These are phyloP conservation scores for Apophysomyces sp. DNA, from an alignment of 371 early-diverging fungal genomes.

Conservation along the genomic window DNA sequence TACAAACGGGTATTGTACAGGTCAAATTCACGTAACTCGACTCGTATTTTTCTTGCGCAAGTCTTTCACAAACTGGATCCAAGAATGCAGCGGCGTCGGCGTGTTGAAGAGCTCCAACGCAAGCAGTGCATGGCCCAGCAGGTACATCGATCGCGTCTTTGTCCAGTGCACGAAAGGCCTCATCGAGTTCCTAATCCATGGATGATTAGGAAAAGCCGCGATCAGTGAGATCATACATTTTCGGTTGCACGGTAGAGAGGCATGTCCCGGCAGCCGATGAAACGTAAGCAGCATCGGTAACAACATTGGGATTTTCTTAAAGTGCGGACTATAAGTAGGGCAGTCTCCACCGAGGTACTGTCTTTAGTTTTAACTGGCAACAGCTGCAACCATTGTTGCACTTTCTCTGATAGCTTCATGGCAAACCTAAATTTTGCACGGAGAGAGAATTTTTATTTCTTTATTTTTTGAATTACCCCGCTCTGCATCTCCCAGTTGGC, in stretches of 20 bases:
- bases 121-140: constrained; percentile 36
- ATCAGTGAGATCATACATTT: constrained; percentile 7
- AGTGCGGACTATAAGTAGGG: constrained; percentile 7
- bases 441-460: too few relatives aligned
- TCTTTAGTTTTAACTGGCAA: background rate
- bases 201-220: background rate
- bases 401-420: background rate
- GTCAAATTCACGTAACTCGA: constrained; percentile 39
- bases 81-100: constrained; percentile 31
- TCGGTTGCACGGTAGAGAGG: constrained; percentile 23
- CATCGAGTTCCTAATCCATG: constrained; percentile 15
- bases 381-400: background rate
- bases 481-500: too few relatives aligned
- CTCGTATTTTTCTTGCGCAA: constrained; percentile 36
- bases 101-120: constrained; percentile 47
- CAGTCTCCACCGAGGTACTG: background rate
- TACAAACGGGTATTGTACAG: constrained; percentile 52
- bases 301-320: constrained; percentile 27
- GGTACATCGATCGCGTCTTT: background rate
- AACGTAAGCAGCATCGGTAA: constrained; percentile 39
- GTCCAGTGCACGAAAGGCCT: constrained; percentile 6
- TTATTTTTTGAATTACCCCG: too few relatives aligned
- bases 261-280: constrained; percentile 22
- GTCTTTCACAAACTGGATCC: constrained; percentile 21
- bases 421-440: background rate